Base-by-base conservation (phyloP, 1,284 basidiomycete species). In the Rhodotorula sp. region DNA sequence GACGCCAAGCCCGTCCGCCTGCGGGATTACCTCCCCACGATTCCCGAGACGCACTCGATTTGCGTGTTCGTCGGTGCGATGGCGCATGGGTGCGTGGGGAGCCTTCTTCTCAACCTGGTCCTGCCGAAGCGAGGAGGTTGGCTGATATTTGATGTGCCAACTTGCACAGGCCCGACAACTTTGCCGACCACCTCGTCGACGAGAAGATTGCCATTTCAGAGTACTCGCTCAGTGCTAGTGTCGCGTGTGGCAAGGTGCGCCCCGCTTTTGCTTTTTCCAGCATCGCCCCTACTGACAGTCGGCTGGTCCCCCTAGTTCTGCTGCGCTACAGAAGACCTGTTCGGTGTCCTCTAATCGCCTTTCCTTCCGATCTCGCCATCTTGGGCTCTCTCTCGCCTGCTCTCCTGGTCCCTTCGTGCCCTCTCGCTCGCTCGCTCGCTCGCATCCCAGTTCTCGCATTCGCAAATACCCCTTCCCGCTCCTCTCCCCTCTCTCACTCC, bases 11-110 rank as follows among this genome's bases (percentile, higher is more conserved):
- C 90, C 1, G 85, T 91, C 72, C 86, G 91, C 54, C 82, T 99
- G 54, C 91, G 90, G 8, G 84, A 86, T 73, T 98, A 94, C 82
- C 84, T 99, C 39, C 87, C 87, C 2, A 88, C 85, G 0, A 82
- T 93, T 4, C 94, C 95, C 0, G 85, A 89, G 69, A 90, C 92
- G 19, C 92, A 97, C 78, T 89, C 89, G 49, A 84, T 99, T 68
- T 94, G 92, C 20, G 91, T 99, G 62, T 98, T 98, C 79, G 93
- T 99, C 60, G 96, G 95, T 67, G 95, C 96, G 27, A 97, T 97
- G 94, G 94, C 94, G 4, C 85, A 94, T 72, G 94, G 93, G 80
- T 82, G 62, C 71, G 82, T 77, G 13, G 10, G 39, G 15, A 49
- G 5, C 27, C 22, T 30, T 46, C 59, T 20, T 20, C 52, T 32